Percentiles rank a stretch among this genome's conserved stretches.
Evolutionary conservation across 139 green algal species (phyloP).

Genomic region (Haematococcus sp.): DNA sequence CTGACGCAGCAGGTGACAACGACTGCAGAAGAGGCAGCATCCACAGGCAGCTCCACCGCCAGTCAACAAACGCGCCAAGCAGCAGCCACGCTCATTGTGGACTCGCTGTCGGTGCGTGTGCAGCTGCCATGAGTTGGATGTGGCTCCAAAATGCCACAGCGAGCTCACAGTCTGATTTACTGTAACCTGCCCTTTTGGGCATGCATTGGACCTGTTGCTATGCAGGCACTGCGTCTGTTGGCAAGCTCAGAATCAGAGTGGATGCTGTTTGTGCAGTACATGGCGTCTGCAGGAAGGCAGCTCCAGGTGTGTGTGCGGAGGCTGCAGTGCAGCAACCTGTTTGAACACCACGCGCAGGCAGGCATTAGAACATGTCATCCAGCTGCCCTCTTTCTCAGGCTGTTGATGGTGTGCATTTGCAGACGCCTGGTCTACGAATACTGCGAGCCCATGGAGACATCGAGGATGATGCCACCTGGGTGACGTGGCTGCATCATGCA

Average conservation of each 20-base stretch:
- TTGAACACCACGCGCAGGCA: too few species aligned
- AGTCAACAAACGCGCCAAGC: neutral
- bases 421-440: too few species aligned
- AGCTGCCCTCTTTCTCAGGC: too few species aligned
- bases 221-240: neutral
- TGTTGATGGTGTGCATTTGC: too few species aligned
- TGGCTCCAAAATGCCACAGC: too few species aligned
- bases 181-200: too few species aligned
- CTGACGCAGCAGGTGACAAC: too few species aligned
- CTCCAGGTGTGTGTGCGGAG: neutral
- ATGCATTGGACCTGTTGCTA: too few species aligned
- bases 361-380: too few species aligned
- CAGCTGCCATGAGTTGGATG: neutral
- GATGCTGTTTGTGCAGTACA: neutral
- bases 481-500: neutral
- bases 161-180: too few species aligned
- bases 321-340: neutral
- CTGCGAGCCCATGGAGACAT: neutral
- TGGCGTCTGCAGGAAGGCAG: neutral
- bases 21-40: too few species aligned
- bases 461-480: neutral
- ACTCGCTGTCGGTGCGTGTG: constrained; percentile 22
- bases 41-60: constrained; percentile 1
- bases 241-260: neutral
- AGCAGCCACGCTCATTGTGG: constrained; percentile 1